Evolutionary conservation across 2,329 filamentous ascomycete species (phyloP).

Genomic region (Trichoderma harzianum): DNA sequence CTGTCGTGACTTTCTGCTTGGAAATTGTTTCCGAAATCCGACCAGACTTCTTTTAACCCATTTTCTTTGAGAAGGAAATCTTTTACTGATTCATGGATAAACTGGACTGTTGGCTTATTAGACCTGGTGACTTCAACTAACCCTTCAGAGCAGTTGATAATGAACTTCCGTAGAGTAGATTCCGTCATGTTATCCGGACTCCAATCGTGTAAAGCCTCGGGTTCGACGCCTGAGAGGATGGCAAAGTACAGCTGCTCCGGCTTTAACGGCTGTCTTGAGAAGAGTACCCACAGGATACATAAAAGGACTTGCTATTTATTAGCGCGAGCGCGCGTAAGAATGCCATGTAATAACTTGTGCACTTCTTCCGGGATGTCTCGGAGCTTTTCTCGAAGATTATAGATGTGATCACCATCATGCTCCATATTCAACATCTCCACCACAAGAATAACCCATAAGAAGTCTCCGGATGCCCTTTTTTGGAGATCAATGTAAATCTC

Average conservation of each 20-base stretch:
- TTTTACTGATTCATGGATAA: too few species aligned
- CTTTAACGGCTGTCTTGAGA: slow-evolving; percentile 40
- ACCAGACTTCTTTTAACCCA: too few species aligned
- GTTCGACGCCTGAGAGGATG: neutral
- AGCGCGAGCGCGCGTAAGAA: slow-evolving; percentile 45
- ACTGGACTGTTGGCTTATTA: too few species aligned
- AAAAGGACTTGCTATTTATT: slow-evolving; percentile 41
- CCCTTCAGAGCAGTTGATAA: too few species aligned
- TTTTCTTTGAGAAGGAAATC: too few species aligned
- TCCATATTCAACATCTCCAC: slow-evolving; percentile 38
- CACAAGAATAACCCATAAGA: slow-evolving; percentile 44
- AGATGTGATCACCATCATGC: slow-evolving; percentile 25
- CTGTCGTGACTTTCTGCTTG: too few species aligned
- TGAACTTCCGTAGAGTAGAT: too few species aligned
- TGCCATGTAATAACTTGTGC: slow-evolving; percentile 47
- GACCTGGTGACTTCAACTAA: too few species aligned
- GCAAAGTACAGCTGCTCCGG: slow-evolving; percentile 43
- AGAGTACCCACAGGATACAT: slow-evolving; percentile 53
- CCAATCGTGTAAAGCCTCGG: too few species aligned
- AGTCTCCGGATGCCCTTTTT: slow-evolving; percentile 39
- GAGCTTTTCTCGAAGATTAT: slow-evolving; percentile 29
- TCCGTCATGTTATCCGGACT: too few species aligned
- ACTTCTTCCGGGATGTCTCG: slow-evolving; percentile 38
- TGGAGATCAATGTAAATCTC: slow-evolving; percentile 26
- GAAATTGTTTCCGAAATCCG: too few species aligned